Base-by-base conservation (phyloP, 202 grass and related monocot genomes). In the Saccharum hybrid region DNA sequence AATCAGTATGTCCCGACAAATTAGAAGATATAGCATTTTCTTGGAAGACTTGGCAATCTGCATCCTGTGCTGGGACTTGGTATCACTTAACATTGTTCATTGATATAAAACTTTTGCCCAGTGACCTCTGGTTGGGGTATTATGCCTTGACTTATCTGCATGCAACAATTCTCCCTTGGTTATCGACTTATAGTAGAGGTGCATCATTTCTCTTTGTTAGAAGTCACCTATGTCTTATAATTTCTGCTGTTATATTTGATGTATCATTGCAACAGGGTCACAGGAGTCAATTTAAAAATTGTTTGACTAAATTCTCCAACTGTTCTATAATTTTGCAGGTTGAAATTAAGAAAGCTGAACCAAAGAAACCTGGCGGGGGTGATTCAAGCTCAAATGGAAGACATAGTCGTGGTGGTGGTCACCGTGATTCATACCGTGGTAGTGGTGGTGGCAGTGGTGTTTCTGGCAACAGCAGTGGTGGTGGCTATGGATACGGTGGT, bases 261-360 rank as follows among this genome's bases (percentile, higher is more conserved):
- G 57, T 63, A 54, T 57, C 19, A 65, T 8, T 68, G n/a, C 38
- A 61, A 79, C 37, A 6, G 36, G 36, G 5, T 36, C 2, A 33
- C 33, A 23, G 40, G n/a, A 77, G 13, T 41, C 9, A 61, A 36
- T 51, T 48, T 18, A 38, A 57, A 33, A 81, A 18, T 40, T 52
- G 21, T 72, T 56, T 81, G 5, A 42, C 23, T 39, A 69, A 71
- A 22, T 63, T 85, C 45, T 78, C 6, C 14, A 36, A 6, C 15
- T 73, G n/a, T 41, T n/a, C 19, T 81, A 15, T 80, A 19, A 63
- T 78, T 88, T 86, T 65, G 51, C 89, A 99, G 96, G 96, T 99
- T 84, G 96, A 99, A 88, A 92, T 99, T 82, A 99, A 99, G 84
- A 96, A 90, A 73, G 96, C 96, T 10, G 96, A 99, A 70, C 96